Percentiles rank a stretch among this genome's conserved stretches.
These are phyloP conservation scores for Oenanthe javanica DNA, from an alignment of 140 eudicot species.

Conservation along the genomic window DNA sequence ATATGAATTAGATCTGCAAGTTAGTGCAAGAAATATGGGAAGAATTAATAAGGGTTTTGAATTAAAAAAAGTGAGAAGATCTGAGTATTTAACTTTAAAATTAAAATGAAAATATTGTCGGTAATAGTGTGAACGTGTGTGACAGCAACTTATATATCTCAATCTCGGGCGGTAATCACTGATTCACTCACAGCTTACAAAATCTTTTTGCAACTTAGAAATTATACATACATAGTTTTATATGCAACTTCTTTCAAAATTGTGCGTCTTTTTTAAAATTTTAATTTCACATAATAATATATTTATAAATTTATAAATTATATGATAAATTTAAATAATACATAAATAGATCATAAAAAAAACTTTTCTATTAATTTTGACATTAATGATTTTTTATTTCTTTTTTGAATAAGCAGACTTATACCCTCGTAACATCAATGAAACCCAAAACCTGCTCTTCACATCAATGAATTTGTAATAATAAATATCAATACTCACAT, in stretches of 20 bases:
- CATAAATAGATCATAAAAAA: no score
- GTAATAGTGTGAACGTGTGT: background rate
- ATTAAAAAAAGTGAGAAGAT: background rate
- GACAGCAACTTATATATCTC: background rate
- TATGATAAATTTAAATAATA: no score
- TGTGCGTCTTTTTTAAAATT: no score
- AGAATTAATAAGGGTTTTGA: background rate
- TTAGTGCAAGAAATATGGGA: background rate
- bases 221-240: background rate
- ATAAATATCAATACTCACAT: no score
- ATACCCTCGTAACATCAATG: no score
- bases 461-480: no score
- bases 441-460: no score
- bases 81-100: background rate
- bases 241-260: no score
- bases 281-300: no score
- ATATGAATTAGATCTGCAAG: background rate
- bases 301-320: no score
- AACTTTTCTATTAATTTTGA: background rate
- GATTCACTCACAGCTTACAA: background rate
- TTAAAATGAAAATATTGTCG: background rate
- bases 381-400: no score
- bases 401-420: no score
- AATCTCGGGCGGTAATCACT: slow-evolving; percentile 3
- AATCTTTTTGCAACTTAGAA: background rate